These are phyloP conservation scores for Pseudopithomyces maydicus DNA, from an alignment of 2,329 filamentous ascomycete species.

Conservation along the genomic window DNA sequence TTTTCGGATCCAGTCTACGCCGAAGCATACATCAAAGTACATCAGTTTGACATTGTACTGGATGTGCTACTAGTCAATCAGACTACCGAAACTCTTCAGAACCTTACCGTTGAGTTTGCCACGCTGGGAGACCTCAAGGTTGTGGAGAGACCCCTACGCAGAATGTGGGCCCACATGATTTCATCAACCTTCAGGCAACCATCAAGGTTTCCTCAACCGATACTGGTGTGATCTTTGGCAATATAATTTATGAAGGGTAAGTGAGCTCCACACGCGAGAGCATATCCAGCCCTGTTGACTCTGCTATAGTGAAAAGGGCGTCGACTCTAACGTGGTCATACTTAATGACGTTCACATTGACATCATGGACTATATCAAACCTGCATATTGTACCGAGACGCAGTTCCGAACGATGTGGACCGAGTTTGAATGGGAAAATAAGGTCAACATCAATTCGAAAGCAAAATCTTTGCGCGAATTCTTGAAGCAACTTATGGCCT, in stretches of 20 bases:
- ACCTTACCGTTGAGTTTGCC: slow-evolving; percentile 97
- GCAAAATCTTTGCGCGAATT: slow-evolving; percentile 90
- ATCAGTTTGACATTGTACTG: slow-evolving; percentile 97
- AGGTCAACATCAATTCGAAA: slow-evolving; percentile 99
- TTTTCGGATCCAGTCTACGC: slow-evolving; percentile 98
- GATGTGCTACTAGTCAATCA: slow-evolving; percentile 98
- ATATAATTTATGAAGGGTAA: slow-evolving; percentile 90
- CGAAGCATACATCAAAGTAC: slow-evolving; percentile 96
- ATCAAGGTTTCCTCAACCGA: slow-evolving; percentile 99
- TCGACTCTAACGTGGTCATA: slow-evolving; percentile 86
- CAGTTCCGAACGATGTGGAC: slow-evolving; percentile 99
- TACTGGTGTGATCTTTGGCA: slow-evolving; percentile 97
- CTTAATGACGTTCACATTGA: slow-evolving; percentile 98
- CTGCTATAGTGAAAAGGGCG: slow-evolving; percentile 72
- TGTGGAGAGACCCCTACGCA: slow-evolving; percentile 96
- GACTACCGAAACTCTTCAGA: slow-evolving; percentile 94
- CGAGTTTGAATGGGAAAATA: slow-evolving; percentile 99
- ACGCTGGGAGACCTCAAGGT: slow-evolving; percentile 97
- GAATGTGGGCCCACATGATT: slow-evolving; percentile 93
- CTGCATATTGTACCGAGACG: slow-evolving; percentile 93
- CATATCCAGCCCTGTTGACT: slow-evolving; percentile 53
- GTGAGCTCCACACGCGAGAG: neutral
- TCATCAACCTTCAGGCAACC: slow-evolving; percentile 97
- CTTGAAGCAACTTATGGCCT: slow-evolving; percentile 92
- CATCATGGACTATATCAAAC: slow-evolving; percentile 99